phyloP scores from a whole-genome alignment of 164 flowering plant genomes.

The Nymphaea colorata region DNA sequence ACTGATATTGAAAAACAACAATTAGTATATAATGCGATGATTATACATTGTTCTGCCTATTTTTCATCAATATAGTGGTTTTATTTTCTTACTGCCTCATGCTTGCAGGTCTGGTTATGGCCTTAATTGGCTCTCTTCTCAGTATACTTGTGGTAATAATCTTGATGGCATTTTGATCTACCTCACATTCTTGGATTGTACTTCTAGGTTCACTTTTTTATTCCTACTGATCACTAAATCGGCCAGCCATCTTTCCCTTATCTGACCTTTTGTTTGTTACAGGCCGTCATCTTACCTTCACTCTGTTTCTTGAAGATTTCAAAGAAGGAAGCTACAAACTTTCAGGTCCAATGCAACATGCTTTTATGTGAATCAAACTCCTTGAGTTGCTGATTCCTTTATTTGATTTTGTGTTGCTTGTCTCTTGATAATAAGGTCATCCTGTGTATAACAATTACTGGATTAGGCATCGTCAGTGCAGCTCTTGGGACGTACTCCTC shows the following conservation, averaged over 20 bases:
- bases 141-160: slow-evolving; percentile 61
- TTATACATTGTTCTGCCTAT: too few species aligned
- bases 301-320: slow-evolving; percentile 53
- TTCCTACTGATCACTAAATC: too few species aligned
- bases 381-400: neutral
- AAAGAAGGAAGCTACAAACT: slow-evolving; percentile 41
- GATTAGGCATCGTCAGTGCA: slow-evolving; percentile 35
- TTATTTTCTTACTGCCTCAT: neutral
- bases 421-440: slow-evolving; percentile 24
- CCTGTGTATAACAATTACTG: slow-evolving; percentile 20
- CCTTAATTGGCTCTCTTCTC: slow-evolving; percentile 75
- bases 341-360: slow-evolving; percentile 35
- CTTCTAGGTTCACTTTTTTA: too few species aligned
- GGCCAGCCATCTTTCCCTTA: too few species aligned
- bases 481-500: slow-evolving; percentile 58
- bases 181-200: too few species aligned
- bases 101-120: slow-evolving; percentile 69
- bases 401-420: neutral
- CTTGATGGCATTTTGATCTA: neutral
- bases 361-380: neutral
- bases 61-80: too few species aligned
- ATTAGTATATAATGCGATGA: too few species aligned
- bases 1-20: too few species aligned
- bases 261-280: neutral
- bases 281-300: slow-evolving; percentile 72